Evolutionary conservation across 2,329 filamentous ascomycete species (phyloP), one percentile per base, ranked within the genome.

Genomic region (Colletotrichum truncatum): DNA sequence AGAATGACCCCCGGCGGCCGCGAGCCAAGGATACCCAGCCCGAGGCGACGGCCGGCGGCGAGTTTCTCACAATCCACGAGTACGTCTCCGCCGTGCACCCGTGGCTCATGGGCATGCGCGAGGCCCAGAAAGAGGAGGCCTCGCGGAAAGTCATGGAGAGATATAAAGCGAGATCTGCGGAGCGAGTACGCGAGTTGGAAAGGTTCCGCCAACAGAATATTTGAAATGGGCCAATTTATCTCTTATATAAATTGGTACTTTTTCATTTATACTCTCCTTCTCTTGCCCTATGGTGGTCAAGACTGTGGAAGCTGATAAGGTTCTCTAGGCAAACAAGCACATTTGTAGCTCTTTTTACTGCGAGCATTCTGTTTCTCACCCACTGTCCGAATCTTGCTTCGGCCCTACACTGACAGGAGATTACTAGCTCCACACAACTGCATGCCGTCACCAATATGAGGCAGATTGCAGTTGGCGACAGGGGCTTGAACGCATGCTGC

Each of bases 21-120:
- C 54, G 46, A 11, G 11, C 46, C 6, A 16, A 63, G n/a, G 28
- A 66, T 25, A 16, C 49, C 2, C 59, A 64, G 6, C 65, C 69
- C 23, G 68, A 68, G 38, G 51, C 59, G 30, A 58, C 46, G 4
- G n/a, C 62, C 18, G 21, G 34, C 8, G 51, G 65, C n/a, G 68
- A 54, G 32, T 68, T 69, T 39, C 46, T 72, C 21, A 70, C 70
- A 8, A 16, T 72, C 4, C 70, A 71, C 51, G 70, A 72, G 12
- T 72, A 69, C 56, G 34, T 72, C 16, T 64, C 64, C 10, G 63
- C 59, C 30, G 49, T 71, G 59, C 69, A 71, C 34, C 68, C 66
- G 10, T 70, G 69, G 68, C 59, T 71, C 25, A 65, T 69, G 61
- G 46, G 21, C 28, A 45, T 53, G 18, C 49, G 59, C 3, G 54